phyloP scores from a whole-genome alignment of 2,329 filamentous ascomycete genomes.

The Blastomyces percursus region DNA sequence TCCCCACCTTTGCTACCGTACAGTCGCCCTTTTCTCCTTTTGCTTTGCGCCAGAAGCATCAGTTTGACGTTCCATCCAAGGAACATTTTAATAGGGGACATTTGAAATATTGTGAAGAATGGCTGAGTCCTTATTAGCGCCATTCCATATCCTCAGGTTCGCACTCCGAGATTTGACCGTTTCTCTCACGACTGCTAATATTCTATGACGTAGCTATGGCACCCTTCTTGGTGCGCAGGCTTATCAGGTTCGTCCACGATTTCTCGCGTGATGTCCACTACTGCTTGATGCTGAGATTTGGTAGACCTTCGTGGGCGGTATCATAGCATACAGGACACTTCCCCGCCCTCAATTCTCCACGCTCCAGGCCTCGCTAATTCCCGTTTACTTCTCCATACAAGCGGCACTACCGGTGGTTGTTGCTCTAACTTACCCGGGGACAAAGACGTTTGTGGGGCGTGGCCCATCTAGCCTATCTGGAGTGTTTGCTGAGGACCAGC shows the following conservation, averaged over 20 bases:
- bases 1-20: not conserved
- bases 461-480: slow-evolving; percentile 41
- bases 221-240: slow-evolving; percentile 76
- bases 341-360: slow-evolving; percentile 69
- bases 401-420: slow-evolving; percentile 61
- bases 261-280: not conserved
- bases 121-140: slow-evolving; percentile 10
- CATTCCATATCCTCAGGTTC: slow-evolving; percentile 17
- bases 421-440: slow-evolving; percentile 69
- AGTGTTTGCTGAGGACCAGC: slow-evolving; percentile 50
- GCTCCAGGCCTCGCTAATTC: slow-evolving; percentile 69
- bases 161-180: not conserved
- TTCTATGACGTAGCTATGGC: slow-evolving; percentile 54
- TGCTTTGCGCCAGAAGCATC: not conserved
- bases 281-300: not conserved
- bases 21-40: not conserved
- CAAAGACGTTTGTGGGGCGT: slow-evolving; percentile 27
- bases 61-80: not conserved
- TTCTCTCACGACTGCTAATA: slow-evolving; percentile 6
- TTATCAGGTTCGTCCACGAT: slow-evolving; percentile 54
- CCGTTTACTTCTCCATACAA: slow-evolving; percentile 76
- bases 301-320: slow-evolving; percentile 62
- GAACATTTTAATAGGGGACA: not conserved
- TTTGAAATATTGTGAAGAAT: slow-evolving; percentile 3
- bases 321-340: slow-evolving; percentile 65